Evolutionary conservation across 192 early-diverging fungal species (phyloP).

Genomic region (Radiomyces spectabilis): DNA sequence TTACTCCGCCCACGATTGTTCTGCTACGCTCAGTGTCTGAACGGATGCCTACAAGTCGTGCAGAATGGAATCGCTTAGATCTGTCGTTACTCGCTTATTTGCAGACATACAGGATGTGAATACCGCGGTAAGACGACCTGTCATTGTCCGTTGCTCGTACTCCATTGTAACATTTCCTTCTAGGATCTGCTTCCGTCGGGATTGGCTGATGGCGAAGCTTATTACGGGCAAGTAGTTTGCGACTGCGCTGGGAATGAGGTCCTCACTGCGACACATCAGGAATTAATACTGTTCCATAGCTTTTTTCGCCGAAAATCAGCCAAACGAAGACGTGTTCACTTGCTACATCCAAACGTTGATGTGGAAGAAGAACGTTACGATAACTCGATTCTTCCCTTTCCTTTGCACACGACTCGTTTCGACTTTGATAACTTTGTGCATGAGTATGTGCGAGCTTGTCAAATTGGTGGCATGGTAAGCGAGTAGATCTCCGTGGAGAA

Average conservation of each 20-base stretch:
- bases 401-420: slow-evolving; percentile 2
- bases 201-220: background rate
- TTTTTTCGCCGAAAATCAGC: slow-evolving; percentile 13
- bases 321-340: slow-evolving; percentile 21
- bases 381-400: slow-evolving; percentile 2
- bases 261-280: background rate
- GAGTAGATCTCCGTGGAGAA: background rate
- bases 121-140: slow-evolving; percentile 9
- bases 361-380: slow-evolving; percentile 5
- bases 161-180: background rate
- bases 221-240: slow-evolving; percentile 5
- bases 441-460: slow-evolving; percentile 20
- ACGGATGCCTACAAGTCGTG: too few relatives aligned
- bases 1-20: background rate
- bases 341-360: slow-evolving; percentile 18
- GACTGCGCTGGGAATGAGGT: too few relatives aligned
- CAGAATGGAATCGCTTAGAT: slow-evolving; percentile 18
- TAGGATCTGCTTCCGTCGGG: slow-evolving; percentile 6
- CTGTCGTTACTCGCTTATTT: slow-evolving; percentile 23
- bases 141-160: too few relatives aligned
- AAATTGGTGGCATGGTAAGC: slow-evolving; percentile 18
- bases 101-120: slow-evolving; percentile 14
- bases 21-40: too few relatives aligned
- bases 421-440: slow-evolving; percentile 16
- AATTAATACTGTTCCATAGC: background rate